Percentiles rank a stretch among this genome's conserved stretches.
Evolutionary conservation across 768 basidiomycete species (phyloP).

Genomic region (Artomyces pyxidatus): DNA sequence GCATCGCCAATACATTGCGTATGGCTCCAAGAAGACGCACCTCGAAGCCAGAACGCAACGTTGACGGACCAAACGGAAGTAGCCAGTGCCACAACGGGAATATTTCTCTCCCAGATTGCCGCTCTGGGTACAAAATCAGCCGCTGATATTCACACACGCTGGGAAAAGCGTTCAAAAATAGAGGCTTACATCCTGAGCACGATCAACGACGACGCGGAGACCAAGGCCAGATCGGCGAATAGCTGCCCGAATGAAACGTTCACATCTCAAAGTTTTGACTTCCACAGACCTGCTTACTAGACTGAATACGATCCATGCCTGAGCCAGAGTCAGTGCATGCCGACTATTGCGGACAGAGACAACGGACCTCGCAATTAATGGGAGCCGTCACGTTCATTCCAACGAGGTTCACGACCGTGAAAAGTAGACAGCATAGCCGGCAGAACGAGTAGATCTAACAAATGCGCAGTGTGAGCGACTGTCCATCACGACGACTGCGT

Average conservation of each 20-base stretch:
- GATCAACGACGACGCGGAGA: neutral
- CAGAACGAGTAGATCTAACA: neutral
- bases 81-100: neutral
- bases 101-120: neutral
- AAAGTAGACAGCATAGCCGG: neutral
- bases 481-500: too few species aligned
- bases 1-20: too few species aligned
- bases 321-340: too few species aligned
- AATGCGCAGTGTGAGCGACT: too few species aligned
- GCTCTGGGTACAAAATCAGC: neutral
- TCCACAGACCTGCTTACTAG: too few species aligned
- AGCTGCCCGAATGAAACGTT: too few species aligned
- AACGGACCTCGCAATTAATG: neutral
- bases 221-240: neutral
- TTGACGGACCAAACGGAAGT: neutral
- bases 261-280: too few species aligned
- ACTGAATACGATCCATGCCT: too few species aligned
- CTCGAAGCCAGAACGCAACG: neutral
- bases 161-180: too few species aligned
- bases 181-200: neutral
- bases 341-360: too few species aligned
- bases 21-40: too few species aligned
- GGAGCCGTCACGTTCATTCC: neutral
- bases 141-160: too few species aligned
- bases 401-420: neutral